Evolutionary conservation across 257 asterid species (phyloP), one percentile per base, ranked within the genome.

Genomic region (Ehretia macrophylla): DNA sequence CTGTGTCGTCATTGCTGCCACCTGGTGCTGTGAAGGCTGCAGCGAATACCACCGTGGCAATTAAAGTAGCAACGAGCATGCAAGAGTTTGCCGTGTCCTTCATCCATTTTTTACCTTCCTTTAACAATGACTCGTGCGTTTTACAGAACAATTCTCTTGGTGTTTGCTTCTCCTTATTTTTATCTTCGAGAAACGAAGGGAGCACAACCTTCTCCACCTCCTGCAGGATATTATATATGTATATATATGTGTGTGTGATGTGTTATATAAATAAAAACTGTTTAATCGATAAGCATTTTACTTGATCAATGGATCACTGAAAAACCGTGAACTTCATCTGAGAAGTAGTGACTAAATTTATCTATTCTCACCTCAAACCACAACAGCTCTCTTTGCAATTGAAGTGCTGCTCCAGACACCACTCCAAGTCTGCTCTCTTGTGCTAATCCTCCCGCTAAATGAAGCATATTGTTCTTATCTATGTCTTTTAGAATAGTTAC

Each of bases 91-190:
- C 73, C 1, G 78, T 78, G 27, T 68, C 68, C 38, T 68, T 75
- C 78, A 75, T 71, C 78, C 76, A 78, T 14, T 49, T 65, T 23
- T 71, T 72, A 9, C 84, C 81, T 18, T 65, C 72, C 57, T 62
- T 66, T n/a, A 52, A 17, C 17, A 78, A 35, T 0, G 5, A 21
- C 45, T 62, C 19, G 47, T 75, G 84, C 64, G 68, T 67, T 14
- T 32, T 48, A 0, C 76, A 17, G 42, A 78, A 75, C 18, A 75
- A 14, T 20, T 38, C 39, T 5, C 44, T 47, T 0, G 76, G 71
- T 5, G 56, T 60, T 62, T 67, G 35, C n/a, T 68, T 65, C 1
- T 37, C 56, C 47, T 55, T 57, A 47, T 35, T 56, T 59, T 27
- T 17, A 13, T 23, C 6, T 6, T 27, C 35, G 35, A 27, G 35